Base-by-base conservation (phyloP, 1,139 yeast genomes). In the Zhuliangozyma blackwelliae region DNA sequence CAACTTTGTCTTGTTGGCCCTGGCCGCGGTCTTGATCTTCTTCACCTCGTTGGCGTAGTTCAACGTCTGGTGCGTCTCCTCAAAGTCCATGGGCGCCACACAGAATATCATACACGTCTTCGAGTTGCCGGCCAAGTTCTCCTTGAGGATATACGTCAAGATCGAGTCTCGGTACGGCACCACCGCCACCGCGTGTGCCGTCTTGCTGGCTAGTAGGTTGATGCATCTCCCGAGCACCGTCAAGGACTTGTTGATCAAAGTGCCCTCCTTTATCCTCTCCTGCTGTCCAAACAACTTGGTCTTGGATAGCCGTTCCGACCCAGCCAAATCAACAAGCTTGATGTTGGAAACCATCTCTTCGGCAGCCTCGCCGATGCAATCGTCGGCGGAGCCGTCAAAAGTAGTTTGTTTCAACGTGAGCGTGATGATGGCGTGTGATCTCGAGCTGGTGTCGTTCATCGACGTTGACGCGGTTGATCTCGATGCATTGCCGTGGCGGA, bases 361-460 rank as follows among this genome's bases (percentile, higher is more conserved):
- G 25, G 73, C 76, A 16, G 82, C 78, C 7, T 74, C 68, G 2
- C 75, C 73, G 28, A 73, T 65, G 19, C 43, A 41, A 23, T 31
- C 61, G 16, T 34, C 37, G 11, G 31, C 37, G 7, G 29, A 19
- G 10, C 45, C 39, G 21, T 43, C 50, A 46, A 63, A 68, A 40
- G 66, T 63, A 13, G 79, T 79, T 50, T 83, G 90, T 35, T 73
- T 72, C 35, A 85, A 65, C 6, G 70, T 63, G 20, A 86, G 54
- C 0, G 87, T 80, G 38, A 85, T 72, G 0, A 85, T 83, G 0
- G 95, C 92, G 54, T 85, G 95, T 0, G 94, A 83, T 46, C 92
- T 63, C 2, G 87, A 79, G 33, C 89, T 80, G n/a, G 64, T 59
- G 32, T 77, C 79, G 53, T 82, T 82, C 82, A 81, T 76, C 29